Base-by-base conservation (phyloP, 202 grass and related monocot species). In the Elaeis oleifera region DNA sequence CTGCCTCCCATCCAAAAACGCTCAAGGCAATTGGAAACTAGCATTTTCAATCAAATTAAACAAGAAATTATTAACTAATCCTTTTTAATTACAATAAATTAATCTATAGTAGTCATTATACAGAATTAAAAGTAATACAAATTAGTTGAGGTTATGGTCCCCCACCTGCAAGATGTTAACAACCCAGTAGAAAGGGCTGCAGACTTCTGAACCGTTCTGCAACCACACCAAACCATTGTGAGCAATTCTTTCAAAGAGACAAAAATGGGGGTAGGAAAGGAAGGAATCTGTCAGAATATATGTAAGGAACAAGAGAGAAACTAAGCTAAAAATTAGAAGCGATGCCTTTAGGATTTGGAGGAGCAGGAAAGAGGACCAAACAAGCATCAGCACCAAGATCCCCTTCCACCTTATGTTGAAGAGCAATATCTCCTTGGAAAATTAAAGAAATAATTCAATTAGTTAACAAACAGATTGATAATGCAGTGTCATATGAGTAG, bases 361-460 rank as follows among this genome's bases (percentile, higher is more conserved):
- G 58, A 75, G 61, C 64, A 95, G 60, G 72, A 90, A 99, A 62
- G 39, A 67, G 17, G 71, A 87, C 95, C 95, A 99, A 31, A 87
- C 70, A n/a, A 82, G 18, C 80, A 95, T 63, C 20, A 99, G 67
- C 18, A 95, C 53, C 22, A 84, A 57, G 22, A 95, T 82, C 71
- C 88, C 78, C 81, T 90, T 90, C 85, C 85, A 90, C 19, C 83
- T 99, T 77, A 87, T 57, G 49, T 99, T 99, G 83, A 87, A 95
- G 52, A 73, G 14, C 26, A 99, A 59, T 36, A 74, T 84, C 17
- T 99, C 88, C 95, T 99, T 70, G 31, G 52, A 20, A 32, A 36
- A 59, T 29, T 6, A 31, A 21, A 44, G 13, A 44, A 13, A 44
- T 44, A 44, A 44, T 13, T 44, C 36, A 44, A 3, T 14, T 44